Evolutionary conservation across 2,329 filamentous ascomycete species (phyloP).

Genomic region (Fusarium cicatricum): DNA sequence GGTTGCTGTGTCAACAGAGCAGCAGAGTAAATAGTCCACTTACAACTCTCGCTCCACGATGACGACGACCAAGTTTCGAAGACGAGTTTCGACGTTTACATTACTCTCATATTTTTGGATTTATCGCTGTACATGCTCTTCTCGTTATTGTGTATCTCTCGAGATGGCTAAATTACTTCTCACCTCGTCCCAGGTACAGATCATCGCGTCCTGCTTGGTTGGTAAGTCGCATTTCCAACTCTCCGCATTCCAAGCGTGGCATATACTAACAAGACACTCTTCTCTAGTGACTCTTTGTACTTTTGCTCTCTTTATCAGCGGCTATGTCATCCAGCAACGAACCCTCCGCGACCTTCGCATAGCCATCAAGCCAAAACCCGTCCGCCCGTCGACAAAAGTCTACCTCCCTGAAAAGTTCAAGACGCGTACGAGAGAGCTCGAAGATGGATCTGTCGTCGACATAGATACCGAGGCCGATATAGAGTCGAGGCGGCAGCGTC

Average conservation of each 20-base stretch:
- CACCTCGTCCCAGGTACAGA: constrained; percentile 74
- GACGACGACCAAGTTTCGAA: constrained; percentile 22
- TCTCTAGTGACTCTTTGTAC: constrained; percentile 77
- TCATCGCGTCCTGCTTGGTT: constrained; percentile 69
- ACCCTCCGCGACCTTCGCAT: constrained; percentile 80
- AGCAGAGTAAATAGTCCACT: constrained; percentile 30
- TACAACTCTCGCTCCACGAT: constrained; percentile 6
- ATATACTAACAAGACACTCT: constrained; percentile 12
- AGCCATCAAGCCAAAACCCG: constrained; percentile 64
- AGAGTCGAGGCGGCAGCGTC: constrained; percentile 40
- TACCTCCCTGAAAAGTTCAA: constrained; percentile 62
- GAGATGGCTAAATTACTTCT: constrained; percentile 62
- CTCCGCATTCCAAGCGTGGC: constrained; percentile 26
- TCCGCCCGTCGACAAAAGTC: constrained; percentile 57
- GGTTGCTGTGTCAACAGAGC: constrained; percentile 54
- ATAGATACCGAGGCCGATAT: constrained; percentile 48
- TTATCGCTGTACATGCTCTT: neutral
- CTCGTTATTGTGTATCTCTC: neutral
- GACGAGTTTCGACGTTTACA: constrained; percentile 1
- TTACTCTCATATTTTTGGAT: neutral
- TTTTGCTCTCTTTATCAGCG: constrained; percentile 82
- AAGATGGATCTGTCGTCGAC: constrained; percentile 55
- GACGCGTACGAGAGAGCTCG: constrained; percentile 54
- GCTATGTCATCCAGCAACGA: constrained; percentile 87
- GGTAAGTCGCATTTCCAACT: constrained; percentile 56